Evolutionary conservation across 2,329 filamentous ascomycete species (phyloP).

Genomic region (Chaetomium globosum): DNA sequence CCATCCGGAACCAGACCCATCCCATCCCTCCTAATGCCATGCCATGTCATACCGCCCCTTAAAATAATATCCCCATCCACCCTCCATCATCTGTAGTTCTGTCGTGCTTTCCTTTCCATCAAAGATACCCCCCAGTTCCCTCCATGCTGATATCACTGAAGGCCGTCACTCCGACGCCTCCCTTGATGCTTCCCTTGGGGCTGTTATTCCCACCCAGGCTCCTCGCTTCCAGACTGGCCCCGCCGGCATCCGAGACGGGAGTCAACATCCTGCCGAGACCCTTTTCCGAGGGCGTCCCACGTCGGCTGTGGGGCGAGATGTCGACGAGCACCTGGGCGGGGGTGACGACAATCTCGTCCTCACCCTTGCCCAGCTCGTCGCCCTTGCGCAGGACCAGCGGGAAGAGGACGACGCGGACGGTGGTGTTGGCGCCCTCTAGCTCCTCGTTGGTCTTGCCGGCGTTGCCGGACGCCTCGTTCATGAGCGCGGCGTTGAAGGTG

Average conservation of each 20-base stretch:
- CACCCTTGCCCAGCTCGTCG: slow-evolving; percentile 80
- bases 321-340: slow-evolving; percentile 89
- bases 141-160: slow-evolving; percentile 41
- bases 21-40: background rate
- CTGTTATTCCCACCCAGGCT: slow-evolving; percentile 25
- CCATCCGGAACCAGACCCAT: background rate
- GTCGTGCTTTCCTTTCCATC: background rate
- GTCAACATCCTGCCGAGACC: slow-evolving; percentile 45
- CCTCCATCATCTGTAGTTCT: background rate
- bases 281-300: slow-evolving; percentile 26
- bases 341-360: slow-evolving; percentile 93
- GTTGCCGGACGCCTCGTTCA: slow-evolving; percentile 72
- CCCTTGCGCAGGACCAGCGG: slow-evolving; percentile 96
- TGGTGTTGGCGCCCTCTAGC: slow-evolving; percentile 72
- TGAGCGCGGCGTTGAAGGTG: slow-evolving; percentile 86
- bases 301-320: slow-evolving; percentile 2
- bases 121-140: slow-evolving; percentile 30
- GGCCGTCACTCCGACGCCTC: background rate
- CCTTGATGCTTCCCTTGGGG: slow-evolving; percentile 3
- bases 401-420: slow-evolving; percentile 91
- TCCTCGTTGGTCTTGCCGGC: slow-evolving; percentile 69
- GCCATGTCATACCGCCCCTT: background rate
- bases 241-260: slow-evolving; percentile 57
- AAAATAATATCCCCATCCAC: background rate
- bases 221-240: slow-evolving; percentile 43